Evolutionary conservation across 2,329 filamentous ascomycete genomes (phyloP).

Genomic region (Rhynchosporium graminicola): DNA sequence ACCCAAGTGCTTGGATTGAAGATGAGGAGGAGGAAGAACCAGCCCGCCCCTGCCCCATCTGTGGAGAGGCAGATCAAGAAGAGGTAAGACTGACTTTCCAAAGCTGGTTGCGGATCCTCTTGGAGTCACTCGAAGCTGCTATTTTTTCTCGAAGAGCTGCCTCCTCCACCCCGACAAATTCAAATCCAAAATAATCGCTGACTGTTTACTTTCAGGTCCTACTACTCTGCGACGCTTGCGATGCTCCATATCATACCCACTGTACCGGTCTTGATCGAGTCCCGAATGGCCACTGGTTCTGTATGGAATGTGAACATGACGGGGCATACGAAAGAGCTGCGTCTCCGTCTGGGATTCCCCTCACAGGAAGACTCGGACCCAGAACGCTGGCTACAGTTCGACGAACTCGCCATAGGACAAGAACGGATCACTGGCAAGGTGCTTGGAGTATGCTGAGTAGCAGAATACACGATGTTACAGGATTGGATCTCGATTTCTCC

Average conservation of each 20-base stretch:
- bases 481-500: slow-evolving; percentile 82
- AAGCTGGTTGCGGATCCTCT: neutral
- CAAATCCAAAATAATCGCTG: neutral
- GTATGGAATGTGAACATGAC: slow-evolving; percentile 71
- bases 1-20: slow-evolving; percentile 72
- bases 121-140: neutral
- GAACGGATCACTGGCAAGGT: slow-evolving; percentile 84
- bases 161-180: too few relatives aligned
- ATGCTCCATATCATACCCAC: slow-evolving; percentile 86
- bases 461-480: slow-evolving; percentile 65
- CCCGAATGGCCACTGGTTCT: slow-evolving; percentile 84
- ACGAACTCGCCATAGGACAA: slow-evolving; percentile 59
- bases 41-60: slow-evolving; percentile 80
- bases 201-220: slow-evolving; percentile 50
- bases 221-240: slow-evolving; percentile 88
- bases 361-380: slow-evolving; percentile 36
- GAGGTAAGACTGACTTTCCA: slow-evolving; percentile 45
- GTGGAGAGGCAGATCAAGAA: slow-evolving; percentile 77
- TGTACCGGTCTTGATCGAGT: slow-evolving; percentile 82
- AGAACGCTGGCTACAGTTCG: slow-evolving; percentile 61
- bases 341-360: slow-evolving; percentile 37
- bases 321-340: slow-evolving; percentile 43
- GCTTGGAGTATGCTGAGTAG: slow-evolving; percentile 72
- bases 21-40: slow-evolving; percentile 74
- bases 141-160: neutral